Evolutionary conservation across 2,329 filamentous ascomycete genomes (phyloP), one percentile per base, ranked within the genome.

Genomic region (Talaromyces sp.): DNA sequence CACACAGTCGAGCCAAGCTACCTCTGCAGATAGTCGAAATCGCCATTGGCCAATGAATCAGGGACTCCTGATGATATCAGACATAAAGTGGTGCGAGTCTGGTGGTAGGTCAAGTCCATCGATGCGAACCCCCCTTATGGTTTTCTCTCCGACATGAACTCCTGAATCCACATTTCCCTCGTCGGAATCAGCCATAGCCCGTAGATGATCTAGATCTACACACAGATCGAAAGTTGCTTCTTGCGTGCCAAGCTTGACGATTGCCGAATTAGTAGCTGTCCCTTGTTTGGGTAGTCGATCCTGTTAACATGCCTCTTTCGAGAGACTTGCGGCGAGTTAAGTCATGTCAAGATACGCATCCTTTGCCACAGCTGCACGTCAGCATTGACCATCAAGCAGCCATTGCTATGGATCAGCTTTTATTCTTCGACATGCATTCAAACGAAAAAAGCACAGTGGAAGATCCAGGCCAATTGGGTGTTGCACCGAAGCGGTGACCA

Each of bases 141-240:
- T 39, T 43, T 62, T 62, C 47, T 54, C 47, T 62, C 47, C 47
- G 60, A 54, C 22, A 39, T 54, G 52, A 56, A 37, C 31, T 39
- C 52, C 33, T 47, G 33, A 61, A 14, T 59, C 59, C 47, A 62
- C 24, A 24, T 14, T 22, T 39, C 24, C 31, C 33, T 39, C 33
- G 9, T 56, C 33, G n/a, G 7, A 60, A 47, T 24, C 39, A 48
- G 24, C 27, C 39, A 48, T 31, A 31, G 50, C n/a, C 10, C 48
- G 1, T 22, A 56, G 5, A 4, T 62, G 33, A 62, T 62, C 47
- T 62, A 54, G 60, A 54, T 62, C 35, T 22, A 41, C 16, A 54
- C 35, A 62, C 47, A 35, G 35, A 27, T 43, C 33, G 39, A 62
- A 27, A 48, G 41, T 16, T 35, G 19, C n/a, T 41, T 52, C n/a